Evolutionary conservation across 495 filamentous ascomycete species (phyloP), one percentile per base, ranked within the genome.

Genomic region (Xylaria bambusicola): DNA sequence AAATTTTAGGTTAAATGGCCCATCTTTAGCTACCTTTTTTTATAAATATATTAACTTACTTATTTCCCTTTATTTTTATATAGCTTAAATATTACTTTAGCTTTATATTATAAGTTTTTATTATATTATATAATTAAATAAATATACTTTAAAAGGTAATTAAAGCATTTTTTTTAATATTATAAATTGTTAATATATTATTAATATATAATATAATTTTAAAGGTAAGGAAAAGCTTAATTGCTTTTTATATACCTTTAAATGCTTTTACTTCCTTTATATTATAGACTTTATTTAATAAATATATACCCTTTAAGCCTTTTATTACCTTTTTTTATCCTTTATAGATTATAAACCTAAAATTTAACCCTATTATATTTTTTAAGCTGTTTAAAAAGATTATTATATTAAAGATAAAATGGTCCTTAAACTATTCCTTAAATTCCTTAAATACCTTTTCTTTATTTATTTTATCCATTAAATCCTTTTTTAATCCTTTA

Each of bases 101-200:
- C 55, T 63, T 58, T 56, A n/a, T 59, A 31, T 54, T 59, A 38
- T 56, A 56, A 53, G 18, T 18, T 36, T 54, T 56, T 62, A 51
- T 21, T 26, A 58, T 41, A 26, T 46, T 57, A 46, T 62, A 46
- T 12, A 44, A 49, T 36, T 51, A 69, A 63, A 65, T 68, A 71
- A 46, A 46, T 23, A 46, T 21, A 12, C 24, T 23, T 12, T 46
- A 21, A 65, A 74, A 73, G n/a, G 21, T 41, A 20, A 50, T 20
- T 56, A 48, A 41, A 35, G 41, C 54, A 36, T 55, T 65, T 49
- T 48, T 27, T 52, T 50, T 35, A 66, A 52, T 24, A 26, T n/a
- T 47, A 31, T 64, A 62, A 38, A 38, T 2, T 51, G 52, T 53
- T 53, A 45, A 58, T 40, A 36, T 52, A 58, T 56, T 52, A 44